Base-by-base conservation (phyloP, 139 green algal species). In the Chlorokybus atmophyticus region DNA sequence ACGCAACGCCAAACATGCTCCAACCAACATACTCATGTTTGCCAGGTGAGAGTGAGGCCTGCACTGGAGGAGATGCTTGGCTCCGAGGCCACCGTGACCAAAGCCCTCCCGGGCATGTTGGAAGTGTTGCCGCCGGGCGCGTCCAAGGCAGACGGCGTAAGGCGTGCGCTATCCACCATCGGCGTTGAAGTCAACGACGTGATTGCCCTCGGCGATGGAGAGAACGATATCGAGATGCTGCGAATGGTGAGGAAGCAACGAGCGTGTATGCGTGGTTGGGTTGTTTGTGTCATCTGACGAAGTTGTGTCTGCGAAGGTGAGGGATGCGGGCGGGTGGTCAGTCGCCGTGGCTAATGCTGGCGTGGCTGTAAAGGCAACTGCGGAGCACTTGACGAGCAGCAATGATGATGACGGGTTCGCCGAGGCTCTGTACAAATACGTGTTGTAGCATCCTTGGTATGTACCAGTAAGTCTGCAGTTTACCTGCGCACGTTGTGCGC, bases 281-380 rank as follows among this genome's bases (percentile, higher is more conserved):
- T n/a, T n/a, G n/a, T n/a, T n/a, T n/a, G n/a, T n/a, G n/a, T n/a
- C n/a, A n/a, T n/a, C n/a, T n/a, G n/a, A n/a, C n/a, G n/a, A n/a
- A n/a, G n/a, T n/a, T n/a, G n/a, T n/a, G n/a, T n/a, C n/a, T n/a
- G n/a, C n/a, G n/a, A n/a, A n/a, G n/a, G n/a, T n/a, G n/a, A n/a
- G n/a, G 35, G 35, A 10, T 14, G 35, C 35, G 35, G 35, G 35
- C 4, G 89, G 87, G 2, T 28, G 88, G 10, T 87, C 85, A 1
- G 73, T 96, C 14, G 90, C 87, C 1, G 95, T 97, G 87, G 86
- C 72, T 21, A 97, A 97, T 52, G 90, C 83, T 3, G 83, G 88
- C 23, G 39, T 68, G 1, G 24, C 55, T 30, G 85, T 92, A 4
- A 77, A 80, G 31, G 73, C 29, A 0, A 84, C 79, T 2, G 68